Evolutionary conservation across 2,329 filamentous ascomycete species (phyloP), one percentile per base, ranked within the genome.

Genomic region (Paecilomyces formosus): DNA sequence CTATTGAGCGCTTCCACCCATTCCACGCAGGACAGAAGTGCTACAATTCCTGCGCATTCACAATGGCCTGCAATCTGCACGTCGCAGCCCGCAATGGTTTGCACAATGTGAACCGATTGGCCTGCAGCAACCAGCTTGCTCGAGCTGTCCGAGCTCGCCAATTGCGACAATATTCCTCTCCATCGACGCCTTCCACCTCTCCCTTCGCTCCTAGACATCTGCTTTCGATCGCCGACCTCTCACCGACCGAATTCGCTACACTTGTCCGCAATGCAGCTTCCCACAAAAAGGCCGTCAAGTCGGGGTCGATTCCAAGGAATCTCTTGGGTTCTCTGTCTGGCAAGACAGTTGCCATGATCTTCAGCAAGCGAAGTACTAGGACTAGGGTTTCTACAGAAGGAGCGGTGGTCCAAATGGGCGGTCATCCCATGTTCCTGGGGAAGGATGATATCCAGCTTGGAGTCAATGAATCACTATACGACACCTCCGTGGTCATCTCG

Each of bases 381-480:
- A 99, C 94, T 12, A 87, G 94, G 62, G 88, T 99, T 31, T 96
- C 92, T 1, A 97, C 92, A 1, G 94, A 99, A 79, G 88, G 88
- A 7, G 94, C 94, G 12, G 87, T 97, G 39, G 85, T 88, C n/a
- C 80, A 90, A 60, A 83, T 99, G 80, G 92, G 92, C 39, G 94
- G 93, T 0, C 89, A 96, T 68, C 88, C 94, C 22, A 97, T 99
- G 92, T 99, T 99, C 72, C 76, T 99, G 59, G 92, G 92, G 68
- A 94, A 92, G 71, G 88, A 95, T 57, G 94, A 99, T 71, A 99
- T 99, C 62, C 94, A 99, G 75, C 82, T 99, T 21, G 94, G 94
- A 56, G 94, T 78, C 63, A 99, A 99, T 68, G 94, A 99, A 76
- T 92, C 90, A 4, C 82, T 97, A n/a, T 88, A 90, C 71, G 94